These are phyloP conservation scores for Barnettozyma siamensis DNA, from an alignment of 805 yeast species.

Conservation along the genomic window DNA sequence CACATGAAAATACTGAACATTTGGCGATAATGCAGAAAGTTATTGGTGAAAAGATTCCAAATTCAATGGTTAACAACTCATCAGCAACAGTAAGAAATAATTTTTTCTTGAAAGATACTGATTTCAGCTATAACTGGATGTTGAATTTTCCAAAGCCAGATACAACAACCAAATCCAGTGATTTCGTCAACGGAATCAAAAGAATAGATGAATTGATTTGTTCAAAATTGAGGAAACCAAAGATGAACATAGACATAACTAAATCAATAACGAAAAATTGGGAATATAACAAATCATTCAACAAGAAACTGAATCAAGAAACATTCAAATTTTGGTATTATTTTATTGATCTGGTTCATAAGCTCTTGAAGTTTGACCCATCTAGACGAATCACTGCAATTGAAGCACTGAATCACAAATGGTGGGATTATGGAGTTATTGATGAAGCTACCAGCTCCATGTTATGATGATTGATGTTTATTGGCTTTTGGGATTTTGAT, in stretches of 20 bases:
- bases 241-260: constrained; percentile 21
- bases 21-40: constrained; percentile 90
- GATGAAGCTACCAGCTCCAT: constrained; percentile 39
- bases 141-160: constrained; percentile 34
- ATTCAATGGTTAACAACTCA: constrained; percentile 27
- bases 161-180: constrained; percentile 33
- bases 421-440: constrained; percentile 61
- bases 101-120: constrained; percentile 11
- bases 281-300: constrained; percentile 20
- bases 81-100: constrained; percentile 7
- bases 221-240: constrained; percentile 25
- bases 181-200: constrained; percentile 35
- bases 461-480: not conserved
- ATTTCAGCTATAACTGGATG: constrained; percentile 7
- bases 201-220: constrained; percentile 41
- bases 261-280: constrained; percentile 18
- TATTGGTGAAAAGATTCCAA: constrained; percentile 46
- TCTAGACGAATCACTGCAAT: constrained; percentile 64
- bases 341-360: constrained; percentile 63
- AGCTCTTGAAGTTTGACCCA: constrained; percentile 69
- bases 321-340: constrained; percentile 79
- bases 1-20: constrained; percentile 93
- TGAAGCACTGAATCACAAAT: constrained; percentile 75
- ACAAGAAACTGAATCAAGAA: constrained; percentile 42
- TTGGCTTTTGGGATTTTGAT: not conserved